Evolutionary conservation across 176 grass and related monocot genomes (phyloP), one percentile per base, ranked within the genome.

Genomic region (Dendrocalamus sinicus): DNA sequence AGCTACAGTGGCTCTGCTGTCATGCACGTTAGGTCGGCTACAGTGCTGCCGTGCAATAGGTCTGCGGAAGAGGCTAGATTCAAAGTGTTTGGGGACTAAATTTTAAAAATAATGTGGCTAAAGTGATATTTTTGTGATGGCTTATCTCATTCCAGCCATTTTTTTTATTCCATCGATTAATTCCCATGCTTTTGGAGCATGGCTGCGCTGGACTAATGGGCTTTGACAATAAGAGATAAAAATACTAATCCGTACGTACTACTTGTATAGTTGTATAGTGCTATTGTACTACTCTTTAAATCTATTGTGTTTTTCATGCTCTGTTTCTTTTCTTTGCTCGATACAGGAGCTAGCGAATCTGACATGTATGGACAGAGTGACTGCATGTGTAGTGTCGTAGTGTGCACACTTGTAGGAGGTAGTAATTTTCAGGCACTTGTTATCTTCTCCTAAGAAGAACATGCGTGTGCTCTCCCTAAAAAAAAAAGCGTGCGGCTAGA

Each of bases 171-270:
- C 72, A 88, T 82, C 84, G 64, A 55, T 88, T 22, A 81, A 85
- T 90, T 79, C 85, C 78, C 50, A 79, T 79, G 47, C 85, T 88
- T 93, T 85, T 74, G 88, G 88, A 89, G 90, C 52, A 83, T 88
- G 76, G 53, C 16, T 47, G 73, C 37, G 45, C 65, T 85, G n/a
- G 10, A 23, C 59, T 62, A 61, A 62, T 62, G 26, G 50, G 6
- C 57, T 57, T 57, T 59, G 55, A 3, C 66, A 50, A 14, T 32
- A 71, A 41, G 2, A 69, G 58, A 40, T 50, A 12, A 26, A 67
- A 83, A 88, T 76, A 51, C 26, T 9, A 61, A 16, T 41, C 23
- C 35, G 5, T 5, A 8, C 5, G 53, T 22, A n/a, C 64, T 52
- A 17, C 48, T n/a, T n/a, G n/a, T n/a, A n/a, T n/a, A n/a, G n/a